Evolutionary conservation across 2,329 filamentous ascomycete genomes (phyloP).

Genomic region (Triangularia verruculosa): DNA sequence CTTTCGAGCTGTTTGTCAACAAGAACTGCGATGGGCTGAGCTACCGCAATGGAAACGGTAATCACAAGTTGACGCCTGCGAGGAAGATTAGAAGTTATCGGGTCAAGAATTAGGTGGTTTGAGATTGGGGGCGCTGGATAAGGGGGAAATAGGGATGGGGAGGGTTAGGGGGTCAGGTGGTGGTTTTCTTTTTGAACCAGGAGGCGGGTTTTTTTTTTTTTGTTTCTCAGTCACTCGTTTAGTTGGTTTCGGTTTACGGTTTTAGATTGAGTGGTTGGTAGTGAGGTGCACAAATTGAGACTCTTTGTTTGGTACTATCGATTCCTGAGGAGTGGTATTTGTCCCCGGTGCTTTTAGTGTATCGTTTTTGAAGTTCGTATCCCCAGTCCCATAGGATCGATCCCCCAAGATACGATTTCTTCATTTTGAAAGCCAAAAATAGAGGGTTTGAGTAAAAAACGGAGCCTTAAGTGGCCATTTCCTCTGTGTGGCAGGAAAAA

Average conservation of each 20-base stretch:
- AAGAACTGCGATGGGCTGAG: slow-evolving; percentile 15
- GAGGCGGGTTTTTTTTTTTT: no score
- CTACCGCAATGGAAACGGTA: slow-evolving; percentile 18
- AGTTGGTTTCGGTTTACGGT: background rate
- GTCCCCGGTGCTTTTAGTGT: no score
- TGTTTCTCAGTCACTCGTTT: background rate
- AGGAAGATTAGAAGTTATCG: slow-evolving; percentile 19
- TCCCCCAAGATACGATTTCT: no score
- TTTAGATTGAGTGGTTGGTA: background rate
- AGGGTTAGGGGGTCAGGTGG: background rate
- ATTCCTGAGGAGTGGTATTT: no score
- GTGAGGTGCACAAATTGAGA: background rate
- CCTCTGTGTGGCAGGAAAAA: background rate
- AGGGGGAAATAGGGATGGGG: background rate
- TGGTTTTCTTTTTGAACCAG: no score
- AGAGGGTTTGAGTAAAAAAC: no score
- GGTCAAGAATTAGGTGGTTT: slow-evolving; percentile 9
- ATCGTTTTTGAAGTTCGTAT: no score
- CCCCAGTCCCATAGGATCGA: no score
- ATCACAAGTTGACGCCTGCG: slow-evolving; percentile 10
- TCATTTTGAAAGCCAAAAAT: no score
- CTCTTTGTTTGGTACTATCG: background rate
- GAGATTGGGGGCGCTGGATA: background rate
- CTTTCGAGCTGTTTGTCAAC: slow-evolving; percentile 19
- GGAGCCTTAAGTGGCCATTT: no score